Evolutionary conservation across 2,329 filamentous ascomycete genomes (phyloP).

Genomic region (Sporothrix brasiliensis): DNA sequence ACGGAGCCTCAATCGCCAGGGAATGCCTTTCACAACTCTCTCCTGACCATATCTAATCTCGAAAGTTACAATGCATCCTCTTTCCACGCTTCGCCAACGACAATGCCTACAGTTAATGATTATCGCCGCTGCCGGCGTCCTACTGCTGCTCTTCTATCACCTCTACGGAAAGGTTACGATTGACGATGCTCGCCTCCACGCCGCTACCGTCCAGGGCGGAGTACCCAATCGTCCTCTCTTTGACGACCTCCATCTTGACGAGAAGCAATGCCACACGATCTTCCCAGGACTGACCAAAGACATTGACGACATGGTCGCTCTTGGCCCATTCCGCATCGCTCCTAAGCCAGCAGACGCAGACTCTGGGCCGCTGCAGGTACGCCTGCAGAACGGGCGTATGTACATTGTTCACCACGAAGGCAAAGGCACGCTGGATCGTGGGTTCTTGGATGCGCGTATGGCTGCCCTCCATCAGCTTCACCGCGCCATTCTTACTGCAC

Average conservation of each 20-base stretch:
- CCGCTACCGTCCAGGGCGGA: not conserved
- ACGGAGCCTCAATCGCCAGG: not conserved
- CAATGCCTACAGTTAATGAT: not conserved
- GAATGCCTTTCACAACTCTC: not conserved
- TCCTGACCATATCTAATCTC: not conserved
- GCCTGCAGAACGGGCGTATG: constrained; percentile 43
- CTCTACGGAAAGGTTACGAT: not conserved
- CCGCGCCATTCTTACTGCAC: constrained; percentile 24
- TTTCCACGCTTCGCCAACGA: not conserved
- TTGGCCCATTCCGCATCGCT: constrained; percentile 44
- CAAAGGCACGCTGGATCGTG: constrained; percentile 4
- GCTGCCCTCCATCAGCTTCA: constrained; percentile 32
- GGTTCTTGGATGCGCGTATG: constrained; percentile 17
- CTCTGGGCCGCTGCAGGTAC: constrained; percentile 41
- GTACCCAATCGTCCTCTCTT: not conserved
- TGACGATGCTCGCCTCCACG: not conserved
- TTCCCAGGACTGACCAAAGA: constrained; percentile 49
- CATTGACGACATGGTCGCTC: constrained; percentile 45
- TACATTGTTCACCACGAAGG: constrained; percentile 26
- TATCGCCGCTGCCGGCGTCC: not conserved
- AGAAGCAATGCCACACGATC: constrained; percentile 43
- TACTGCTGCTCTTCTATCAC: constrained; percentile 7
- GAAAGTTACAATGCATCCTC: not conserved
- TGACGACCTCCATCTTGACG: constrained; percentile 30
- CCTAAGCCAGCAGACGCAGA: constrained; percentile 38